A percentile compares a stretch with the other conserved stretches of the same genome.
phyloP scores from a whole-genome alignment of 768 basidiomycete species.

The Symmetrospora coprosmae region DNA sequence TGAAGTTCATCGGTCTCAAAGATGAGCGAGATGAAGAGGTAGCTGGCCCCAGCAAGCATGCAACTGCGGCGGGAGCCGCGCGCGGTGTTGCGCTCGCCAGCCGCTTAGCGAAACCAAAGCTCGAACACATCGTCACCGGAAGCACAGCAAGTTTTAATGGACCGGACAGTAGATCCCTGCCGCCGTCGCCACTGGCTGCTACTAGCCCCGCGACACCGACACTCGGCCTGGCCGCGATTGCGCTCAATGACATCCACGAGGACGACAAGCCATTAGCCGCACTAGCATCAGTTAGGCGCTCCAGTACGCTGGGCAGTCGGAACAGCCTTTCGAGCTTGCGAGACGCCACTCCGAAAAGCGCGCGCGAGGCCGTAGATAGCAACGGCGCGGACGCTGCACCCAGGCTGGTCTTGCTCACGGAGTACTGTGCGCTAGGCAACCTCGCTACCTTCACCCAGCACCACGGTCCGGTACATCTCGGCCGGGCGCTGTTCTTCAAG shows the following conservation, averaged over 20 bases:
- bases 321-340: not conserved
- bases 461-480: constrained; percentile 26
- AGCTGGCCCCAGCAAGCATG: not conserved
- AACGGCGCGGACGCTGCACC: not conserved
- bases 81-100: not conserved
- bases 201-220: not conserved
- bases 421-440: constrained; percentile 29
- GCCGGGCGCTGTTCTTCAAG: constrained; percentile 23
- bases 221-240: not conserved
- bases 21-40: not conserved
- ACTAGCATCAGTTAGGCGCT: not conserved
- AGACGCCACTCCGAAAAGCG: not conserved
- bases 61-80: not conserved
- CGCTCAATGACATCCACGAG: not conserved
- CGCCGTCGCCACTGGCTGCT: not conserved
- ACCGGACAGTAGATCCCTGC: not conserved
- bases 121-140: not conserved
- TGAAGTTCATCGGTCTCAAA: constrained; percentile 6
- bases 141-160: constrained; percentile 3
- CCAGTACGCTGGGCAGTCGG: not conserved
- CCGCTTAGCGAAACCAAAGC: not conserved
- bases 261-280: not conserved
- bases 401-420: constrained; percentile 29
- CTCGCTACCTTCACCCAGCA: constrained; percentile 25
- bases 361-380: not conserved